These are phyloP conservation scores for Globomyces pollinis-pini DNA, from an alignment of 192 early-diverging fungal genomes.

Conservation along the genomic window DNA sequence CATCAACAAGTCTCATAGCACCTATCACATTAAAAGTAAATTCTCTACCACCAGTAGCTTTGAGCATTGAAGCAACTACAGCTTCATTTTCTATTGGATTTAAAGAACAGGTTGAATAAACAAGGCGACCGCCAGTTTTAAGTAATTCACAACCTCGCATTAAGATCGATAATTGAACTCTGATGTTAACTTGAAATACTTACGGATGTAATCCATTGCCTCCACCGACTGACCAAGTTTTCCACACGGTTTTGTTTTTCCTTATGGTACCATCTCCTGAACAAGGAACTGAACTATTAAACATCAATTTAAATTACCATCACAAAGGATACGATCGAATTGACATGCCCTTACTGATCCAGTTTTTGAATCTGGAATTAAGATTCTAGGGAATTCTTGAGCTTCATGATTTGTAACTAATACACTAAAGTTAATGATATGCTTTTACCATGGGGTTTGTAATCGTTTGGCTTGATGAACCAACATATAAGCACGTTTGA, in stretches of 20 bases:
- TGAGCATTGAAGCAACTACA: slow-evolving; percentile 79
- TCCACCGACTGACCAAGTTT: slow-evolving; percentile 67
- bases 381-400: slow-evolving; percentile 61
- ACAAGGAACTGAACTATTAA: too few species aligned
- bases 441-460: slow-evolving; percentile 86
- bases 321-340: slow-evolving; percentile 95
- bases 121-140: slow-evolving; percentile 85
- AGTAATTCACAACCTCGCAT: slow-evolving; percentile 77
- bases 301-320: too few species aligned
- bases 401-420: slow-evolving; percentile 96
- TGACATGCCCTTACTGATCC: slow-evolving; percentile 22
- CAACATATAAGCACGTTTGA: slow-evolving; percentile 84
- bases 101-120: slow-evolving; percentile 98
- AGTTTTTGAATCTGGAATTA: slow-evolving; percentile 1
- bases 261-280: slow-evolving; percentile 95
- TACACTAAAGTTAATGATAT: too few species aligned
- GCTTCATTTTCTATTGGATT: slow-evolving; percentile 98
- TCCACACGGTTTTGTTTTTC: slow-evolving; percentile 92
- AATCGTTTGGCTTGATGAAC: slow-evolving; percentile 94
- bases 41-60: slow-evolving; percentile 38
- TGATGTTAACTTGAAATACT: slow-evolving; percentile 8
- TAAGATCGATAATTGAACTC: slow-evolving; percentile 80
- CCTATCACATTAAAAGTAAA: too few species aligned
- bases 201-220: slow-evolving; percentile 67
- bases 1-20: slow-evolving; percentile 78